phyloP scores from a whole-genome alignment of 169 alveolate genomes.

The Eimeria brunetti region DNA sequence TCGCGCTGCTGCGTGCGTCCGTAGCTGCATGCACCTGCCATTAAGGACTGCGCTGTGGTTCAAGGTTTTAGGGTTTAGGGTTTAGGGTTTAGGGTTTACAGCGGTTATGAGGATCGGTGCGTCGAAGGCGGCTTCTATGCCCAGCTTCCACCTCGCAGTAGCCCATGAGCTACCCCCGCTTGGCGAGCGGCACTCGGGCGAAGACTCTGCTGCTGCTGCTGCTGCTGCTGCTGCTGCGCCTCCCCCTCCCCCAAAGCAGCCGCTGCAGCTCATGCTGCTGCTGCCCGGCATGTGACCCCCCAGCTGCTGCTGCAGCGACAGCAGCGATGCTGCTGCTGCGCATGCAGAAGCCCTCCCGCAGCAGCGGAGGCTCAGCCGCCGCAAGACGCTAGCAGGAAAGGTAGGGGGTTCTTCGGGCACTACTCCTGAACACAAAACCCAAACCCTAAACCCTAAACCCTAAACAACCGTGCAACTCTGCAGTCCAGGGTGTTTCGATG shows the following conservation, averaged over 20 bases:
- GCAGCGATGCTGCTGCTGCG: constrained; percentile 32
- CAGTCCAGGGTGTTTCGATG: not conserved
- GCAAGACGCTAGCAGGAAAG: constrained; percentile 12
- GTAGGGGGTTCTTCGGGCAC: constrained; percentile 48
- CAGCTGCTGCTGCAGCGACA: constrained; percentile 59
- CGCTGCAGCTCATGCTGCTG: constrained; percentile 48
- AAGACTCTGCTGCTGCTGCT: constrained; percentile 14
- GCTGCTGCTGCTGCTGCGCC: constrained; percentile 20
- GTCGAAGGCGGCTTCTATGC: constrained; percentile 79
- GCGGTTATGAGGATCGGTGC: constrained; percentile 77
- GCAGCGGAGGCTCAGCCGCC: constrained; percentile 48
- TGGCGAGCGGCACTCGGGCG: constrained; percentile 41
- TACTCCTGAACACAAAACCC: not conserved
- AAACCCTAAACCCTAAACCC: constrained; percentile 50
- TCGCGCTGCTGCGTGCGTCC: not conserved
- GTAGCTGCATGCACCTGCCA: not conserved
- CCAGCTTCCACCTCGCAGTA: constrained; percentile 81
- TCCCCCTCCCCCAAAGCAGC: not conserved
- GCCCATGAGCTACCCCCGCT: constrained; percentile 34
- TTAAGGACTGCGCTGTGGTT: not conserved
- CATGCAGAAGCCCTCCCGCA: constrained; percentile 35
- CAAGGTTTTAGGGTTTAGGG: not conserved
- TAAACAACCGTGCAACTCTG: too few species aligned
- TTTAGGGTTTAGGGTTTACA: constrained; percentile 65
- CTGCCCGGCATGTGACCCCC: constrained; percentile 38